Percentiles rank a stretch among this genome's conserved stretches.
phyloP scores from a whole-genome alignment of 1,284 basidiomycete species.

The Neotropicomus parvogracilis region DNA sequence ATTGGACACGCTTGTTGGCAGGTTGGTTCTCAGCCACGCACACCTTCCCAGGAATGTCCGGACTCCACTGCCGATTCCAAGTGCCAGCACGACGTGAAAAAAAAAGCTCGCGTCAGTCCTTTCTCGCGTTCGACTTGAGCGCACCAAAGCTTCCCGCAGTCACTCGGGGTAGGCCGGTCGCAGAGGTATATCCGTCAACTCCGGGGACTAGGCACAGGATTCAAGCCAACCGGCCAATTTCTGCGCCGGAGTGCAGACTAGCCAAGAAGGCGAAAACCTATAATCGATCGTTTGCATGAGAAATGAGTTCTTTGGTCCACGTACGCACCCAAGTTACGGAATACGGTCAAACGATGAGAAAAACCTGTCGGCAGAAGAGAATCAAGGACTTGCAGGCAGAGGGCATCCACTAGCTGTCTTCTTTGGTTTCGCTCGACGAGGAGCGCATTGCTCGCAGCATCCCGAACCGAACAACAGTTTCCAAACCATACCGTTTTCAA shows the following conservation, averaged over 20 bases:
- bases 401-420: slow-evolving; percentile 27
- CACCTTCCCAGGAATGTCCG: slow-evolving; percentile 37
- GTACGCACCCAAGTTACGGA: slow-evolving; percentile 36
- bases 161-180: slow-evolving; percentile 33
- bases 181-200: slow-evolving; percentile 44
- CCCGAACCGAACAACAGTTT: slow-evolving; percentile 40
- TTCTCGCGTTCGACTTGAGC: slow-evolving; percentile 35
- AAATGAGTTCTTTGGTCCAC: background rate
- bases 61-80: slow-evolving; percentile 42
- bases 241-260: slow-evolving; percentile 37
- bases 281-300: background rate
- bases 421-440: slow-evolving; percentile 35
- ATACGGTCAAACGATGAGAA: slow-evolving; percentile 26
- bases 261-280: slow-evolving; percentile 39
- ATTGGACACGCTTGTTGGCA: slow-evolving; percentile 41
- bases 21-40: slow-evolving; percentile 15
- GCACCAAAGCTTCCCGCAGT: slow-evolving; percentile 38
- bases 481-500: slow-evolving; percentile 39
- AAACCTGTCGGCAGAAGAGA: background rate
- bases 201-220: slow-evolving; percentile 42
- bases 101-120: slow-evolving; percentile 35
- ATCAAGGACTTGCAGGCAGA: slow-evolving; percentile 26
- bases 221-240: slow-evolving; percentile 51
- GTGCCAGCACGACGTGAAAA: slow-evolving; percentile 39
- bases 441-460: slow-evolving; percentile 36